Evolutionary conservation across 208 protist species (phyloP).

Genomic region (Wallacemonas sp.): DNA sequence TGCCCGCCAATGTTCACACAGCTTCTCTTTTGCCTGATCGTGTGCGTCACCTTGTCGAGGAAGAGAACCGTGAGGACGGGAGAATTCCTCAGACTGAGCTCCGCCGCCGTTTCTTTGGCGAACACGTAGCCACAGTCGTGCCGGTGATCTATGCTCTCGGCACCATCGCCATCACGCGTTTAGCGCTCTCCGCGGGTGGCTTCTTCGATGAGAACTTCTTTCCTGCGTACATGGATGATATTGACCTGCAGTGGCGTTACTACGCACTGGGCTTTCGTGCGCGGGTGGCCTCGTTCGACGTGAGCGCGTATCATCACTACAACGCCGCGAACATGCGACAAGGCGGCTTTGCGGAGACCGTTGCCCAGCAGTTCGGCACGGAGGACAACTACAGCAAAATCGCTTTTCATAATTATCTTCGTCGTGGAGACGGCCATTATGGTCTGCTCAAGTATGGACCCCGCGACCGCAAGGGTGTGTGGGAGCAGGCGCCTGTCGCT

Average conservation of each 20-base stretch:
- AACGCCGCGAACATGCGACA: constrained; percentile 27
- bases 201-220: constrained; percentile 55
- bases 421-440: constrained; percentile 11
- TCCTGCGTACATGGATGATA: constrained; percentile 45
- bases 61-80: constrained; percentile 22
- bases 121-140: constrained; percentile 26
- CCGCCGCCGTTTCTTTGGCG: constrained; percentile 22
- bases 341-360: not conserved
- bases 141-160: constrained; percentile 13
- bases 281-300: not conserved
- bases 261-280: constrained; percentile 12
- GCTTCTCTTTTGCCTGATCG: constrained; percentile 39
- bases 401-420: constrained; percentile 15
- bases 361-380: constrained; percentile 16
- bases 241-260: constrained; percentile 28
- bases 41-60: constrained; percentile 24
- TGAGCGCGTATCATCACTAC: constrained; percentile 24
- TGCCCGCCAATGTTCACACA: constrained; percentile 31
- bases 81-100: not conserved
- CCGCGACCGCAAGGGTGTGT: constrained; percentile 12
- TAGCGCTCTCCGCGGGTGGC: constrained; percentile 28
- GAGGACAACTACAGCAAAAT: constrained; percentile 26
- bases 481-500: constrained; percentile 10
- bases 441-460: constrained; percentile 23
- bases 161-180: constrained; percentile 28